Percentiles rank a stretch among this genome's conserved stretches.
Conservation (phyloP, 345 rosid species). For the Citrus hindsii region DNA sequence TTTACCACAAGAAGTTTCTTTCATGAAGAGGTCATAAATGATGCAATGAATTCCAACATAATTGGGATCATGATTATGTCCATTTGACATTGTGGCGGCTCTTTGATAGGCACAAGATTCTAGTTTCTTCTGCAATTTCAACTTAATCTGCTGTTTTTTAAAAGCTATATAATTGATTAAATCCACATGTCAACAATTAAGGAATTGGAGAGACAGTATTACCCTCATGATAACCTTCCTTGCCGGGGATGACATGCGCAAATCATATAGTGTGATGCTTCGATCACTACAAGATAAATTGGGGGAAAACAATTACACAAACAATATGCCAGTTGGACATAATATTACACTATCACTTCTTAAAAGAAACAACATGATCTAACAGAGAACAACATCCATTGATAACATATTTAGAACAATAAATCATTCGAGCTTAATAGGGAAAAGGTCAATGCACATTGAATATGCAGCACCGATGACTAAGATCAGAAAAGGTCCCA, state of each 20-base stretch:
- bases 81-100: not conserved
- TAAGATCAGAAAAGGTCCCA: not conserved
- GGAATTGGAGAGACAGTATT: slow-evolving; percentile 16
- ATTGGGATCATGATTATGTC: not conserved
- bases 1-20: not conserved
- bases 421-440: not conserved
- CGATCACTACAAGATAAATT: slow-evolving; percentile 57
- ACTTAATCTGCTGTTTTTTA: not conserved
- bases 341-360: slow-evolving; percentile 2
- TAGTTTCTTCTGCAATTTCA: not conserved
- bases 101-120: not conserved
- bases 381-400: not conserved
- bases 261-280: slow-evolving; percentile 73
- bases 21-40: not conserved
- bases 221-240: slow-evolving; percentile 86
- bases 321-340: not conserved
- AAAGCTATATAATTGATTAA: not conserved
- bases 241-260: slow-evolving; percentile 76
- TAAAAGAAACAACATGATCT: not conserved
- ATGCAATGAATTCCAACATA: not conserved
- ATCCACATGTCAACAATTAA: not conserved
- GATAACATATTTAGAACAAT: too few species aligned
- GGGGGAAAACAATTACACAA: not conserved
- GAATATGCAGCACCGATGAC: not conserved
- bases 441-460: not conserved